phyloP scores from a whole-genome alignment of 2,329 filamentous ascomycete genomes.

The Pseudogymnoascus sp. region DNA sequence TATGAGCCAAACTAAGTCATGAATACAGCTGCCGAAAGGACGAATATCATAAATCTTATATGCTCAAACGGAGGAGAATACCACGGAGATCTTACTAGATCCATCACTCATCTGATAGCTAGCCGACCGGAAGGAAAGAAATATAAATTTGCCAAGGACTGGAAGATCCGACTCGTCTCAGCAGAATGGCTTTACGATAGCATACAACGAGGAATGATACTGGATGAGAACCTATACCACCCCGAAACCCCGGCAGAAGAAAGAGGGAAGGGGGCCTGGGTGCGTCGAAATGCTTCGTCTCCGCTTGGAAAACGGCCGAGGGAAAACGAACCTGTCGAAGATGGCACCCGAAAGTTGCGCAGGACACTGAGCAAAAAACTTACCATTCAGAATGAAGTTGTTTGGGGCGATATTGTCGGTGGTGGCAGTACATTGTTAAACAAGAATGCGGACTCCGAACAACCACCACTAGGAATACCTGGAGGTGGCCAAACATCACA shows the following conservation, averaged over 20 bases:
- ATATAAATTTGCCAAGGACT: constrained; percentile 76
- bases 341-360: constrained; percentile 70
- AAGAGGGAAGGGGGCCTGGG: constrained; percentile 72
- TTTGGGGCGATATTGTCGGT: constrained; percentile 87
- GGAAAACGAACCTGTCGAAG: constrained; percentile 40
- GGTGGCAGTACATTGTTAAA: constrained; percentile 21
- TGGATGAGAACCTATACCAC: constrained; percentile 81
- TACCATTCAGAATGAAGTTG: constrained; percentile 64
- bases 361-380: constrained; percentile 81
- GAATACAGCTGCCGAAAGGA: constrained; percentile 51
- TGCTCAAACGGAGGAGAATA: constrained; percentile 74
- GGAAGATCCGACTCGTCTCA: constrained; percentile 72
- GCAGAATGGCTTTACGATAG: constrained; percentile 81
- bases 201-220: constrained; percentile 74
- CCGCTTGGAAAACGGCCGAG: constrained; percentile 51
- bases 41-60: constrained; percentile 53
- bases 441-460: background rate
- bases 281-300: constrained; percentile 39
- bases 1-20: constrained; percentile 23
- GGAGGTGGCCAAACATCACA: background rate
- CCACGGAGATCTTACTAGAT: constrained; percentile 76
- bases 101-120: constrained; percentile 81
- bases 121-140: constrained; percentile 75
- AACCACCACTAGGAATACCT: background rate
- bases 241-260: constrained; percentile 59